Percentiles rank a stretch among this genome's conserved stretches.
phyloP scores from a whole-genome alignment of 1,139 yeast species.

The Komagataea norvegica region DNA sequence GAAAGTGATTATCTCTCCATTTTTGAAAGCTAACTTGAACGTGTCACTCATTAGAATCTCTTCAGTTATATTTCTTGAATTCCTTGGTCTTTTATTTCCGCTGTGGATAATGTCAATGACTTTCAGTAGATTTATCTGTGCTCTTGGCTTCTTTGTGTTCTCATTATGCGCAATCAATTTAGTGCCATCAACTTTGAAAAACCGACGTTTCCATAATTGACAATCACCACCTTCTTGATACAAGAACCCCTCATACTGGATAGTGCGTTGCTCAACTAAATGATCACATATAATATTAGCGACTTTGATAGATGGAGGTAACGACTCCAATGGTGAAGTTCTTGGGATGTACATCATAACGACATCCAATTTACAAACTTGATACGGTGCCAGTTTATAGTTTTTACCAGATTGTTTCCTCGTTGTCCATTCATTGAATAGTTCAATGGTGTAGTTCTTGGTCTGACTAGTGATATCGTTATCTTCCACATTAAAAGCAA shows the following conservation, averaged over 20 bases:
- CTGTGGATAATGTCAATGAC: slow-evolving; percentile 51
- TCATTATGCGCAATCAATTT: slow-evolving; percentile 65
- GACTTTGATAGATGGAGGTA: slow-evolving; percentile 61
- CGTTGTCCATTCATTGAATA: slow-evolving; percentile 81
- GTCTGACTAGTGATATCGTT: slow-evolving; percentile 50
- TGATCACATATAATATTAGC: slow-evolving; percentile 52
- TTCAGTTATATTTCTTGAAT: slow-evolving; percentile 56
- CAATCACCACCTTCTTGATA: slow-evolving; percentile 82
- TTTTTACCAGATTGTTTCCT: slow-evolving; percentile 31
- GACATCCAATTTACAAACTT: slow-evolving; percentile 63
- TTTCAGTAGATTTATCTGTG: slow-evolving; percentile 61
- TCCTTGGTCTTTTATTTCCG: slow-evolving; percentile 32
- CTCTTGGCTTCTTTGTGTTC: slow-evolving; percentile 54
- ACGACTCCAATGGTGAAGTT: slow-evolving; percentile 47
- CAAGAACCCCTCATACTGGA: slow-evolving; percentile 53
- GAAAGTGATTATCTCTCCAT: slow-evolving; percentile 67
- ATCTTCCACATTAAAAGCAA: slow-evolving; percentile 56
- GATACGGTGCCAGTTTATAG: slow-evolving; percentile 47
- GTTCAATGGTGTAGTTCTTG: slow-evolving; percentile 48
- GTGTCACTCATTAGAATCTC: slow-evolving; percentile 57
- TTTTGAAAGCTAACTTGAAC: slow-evolving; percentile 57
- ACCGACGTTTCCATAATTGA: slow-evolving; percentile 56
- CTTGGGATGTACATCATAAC: slow-evolving; percentile 71
- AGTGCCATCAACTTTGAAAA: slow-evolving; percentile 55
- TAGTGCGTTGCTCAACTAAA: slow-evolving; percentile 36